A percentile compares a stretch with the other conserved stretches of the same genome.
Evolutionary conservation across 2,329 filamentous ascomycete species (phyloP).

Genomic region (Ophiostoma montium): DNA sequence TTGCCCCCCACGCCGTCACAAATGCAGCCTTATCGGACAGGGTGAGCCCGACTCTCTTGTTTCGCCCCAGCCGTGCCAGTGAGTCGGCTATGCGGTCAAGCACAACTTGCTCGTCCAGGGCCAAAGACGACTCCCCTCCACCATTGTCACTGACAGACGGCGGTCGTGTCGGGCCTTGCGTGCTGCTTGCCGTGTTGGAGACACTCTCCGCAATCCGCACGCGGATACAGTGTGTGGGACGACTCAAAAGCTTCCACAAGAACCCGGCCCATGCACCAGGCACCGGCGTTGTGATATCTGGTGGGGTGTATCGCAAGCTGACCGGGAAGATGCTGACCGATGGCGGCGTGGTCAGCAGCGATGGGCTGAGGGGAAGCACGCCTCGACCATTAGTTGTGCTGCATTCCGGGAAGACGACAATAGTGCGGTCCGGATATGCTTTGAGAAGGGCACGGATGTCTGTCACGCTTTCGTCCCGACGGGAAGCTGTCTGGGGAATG

Average conservation of each 20-base stretch:
- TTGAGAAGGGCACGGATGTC: slow-evolving; percentile 49
- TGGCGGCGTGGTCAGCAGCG: slow-evolving; percentile 52
- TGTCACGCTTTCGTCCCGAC: slow-evolving; percentile 26
- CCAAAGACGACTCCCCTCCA: slow-evolving; percentile 16
- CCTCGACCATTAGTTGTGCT: slow-evolving; percentile 88
- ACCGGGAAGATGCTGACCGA: slow-evolving; percentile 76
- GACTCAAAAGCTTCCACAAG: slow-evolving; percentile 72
- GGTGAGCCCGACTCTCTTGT: slow-evolving; percentile 77
- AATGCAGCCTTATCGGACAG: slow-evolving; percentile 74
- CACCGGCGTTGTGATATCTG: slow-evolving; percentile 81
- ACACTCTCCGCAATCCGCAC: slow-evolving; percentile 77
- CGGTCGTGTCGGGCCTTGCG: background rate
- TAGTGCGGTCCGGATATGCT: slow-evolving; percentile 56
- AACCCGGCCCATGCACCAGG: slow-evolving; percentile 61
- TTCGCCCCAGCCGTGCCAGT: slow-evolving; percentile 71
- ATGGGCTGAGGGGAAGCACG: slow-evolving; percentile 70
- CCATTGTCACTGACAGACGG: too few relatives aligned
- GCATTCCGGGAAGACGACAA: slow-evolving; percentile 86
- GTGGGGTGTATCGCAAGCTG: slow-evolving; percentile 74
- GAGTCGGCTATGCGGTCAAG: slow-evolving; percentile 73
- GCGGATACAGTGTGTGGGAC: slow-evolving; percentile 76
- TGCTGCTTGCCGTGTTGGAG: slow-evolving; percentile 26
- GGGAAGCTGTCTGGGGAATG: slow-evolving; percentile 22
- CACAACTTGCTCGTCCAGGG: slow-evolving; percentile 49
- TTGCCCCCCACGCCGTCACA: slow-evolving; percentile 47